Evolutionary conservation across 2,329 filamentous ascomycete genomes (phyloP).

Genomic region (Phyllosticta capitalensis): DNA sequence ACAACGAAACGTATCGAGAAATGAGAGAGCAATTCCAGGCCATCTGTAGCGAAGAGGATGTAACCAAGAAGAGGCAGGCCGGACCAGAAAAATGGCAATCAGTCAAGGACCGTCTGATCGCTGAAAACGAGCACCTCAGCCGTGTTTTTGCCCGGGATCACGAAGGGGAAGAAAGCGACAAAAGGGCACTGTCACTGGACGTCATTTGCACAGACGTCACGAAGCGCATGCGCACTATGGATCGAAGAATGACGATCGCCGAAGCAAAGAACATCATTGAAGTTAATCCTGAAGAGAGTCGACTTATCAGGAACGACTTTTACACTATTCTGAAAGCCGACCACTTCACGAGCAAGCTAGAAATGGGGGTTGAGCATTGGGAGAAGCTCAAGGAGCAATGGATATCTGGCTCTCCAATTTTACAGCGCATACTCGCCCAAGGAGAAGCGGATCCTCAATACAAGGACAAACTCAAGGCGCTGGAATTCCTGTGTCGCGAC

Average conservation of each 20-base stretch:
- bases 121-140: slow-evolving; percentile 55
- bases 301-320: slow-evolving; percentile 56
- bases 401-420: slow-evolving; percentile 48
- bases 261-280: slow-evolving; percentile 65
- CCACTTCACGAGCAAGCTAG: slow-evolving; percentile 63
- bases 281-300: slow-evolving; percentile 58
- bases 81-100: slow-evolving; percentile 65
- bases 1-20: slow-evolving; percentile 52
- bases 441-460: slow-evolving; percentile 45
- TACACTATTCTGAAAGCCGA: slow-evolving; percentile 55
- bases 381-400: slow-evolving; percentile 58
- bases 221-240: slow-evolving; percentile 61
- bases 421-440: slow-evolving; percentile 46
- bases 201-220: slow-evolving; percentile 74
- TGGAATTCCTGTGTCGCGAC: slow-evolving; percentile 65
- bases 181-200: slow-evolving; percentile 62
- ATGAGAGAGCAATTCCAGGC: slow-evolving; percentile 57
- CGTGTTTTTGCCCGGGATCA: slow-evolving; percentile 45
- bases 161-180: slow-evolving; percentile 21
- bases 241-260: slow-evolving; percentile 58
- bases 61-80: slow-evolving; percentile 67
- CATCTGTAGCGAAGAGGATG: slow-evolving; percentile 58
- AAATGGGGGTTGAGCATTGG: slow-evolving; percentile 64
- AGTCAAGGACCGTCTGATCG: slow-evolving; percentile 57
- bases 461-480: slow-evolving; percentile 49